Base-by-base conservation (phyloP, 1,139 yeast genomes). In the Pneumocystis oryctolagi region DNA sequence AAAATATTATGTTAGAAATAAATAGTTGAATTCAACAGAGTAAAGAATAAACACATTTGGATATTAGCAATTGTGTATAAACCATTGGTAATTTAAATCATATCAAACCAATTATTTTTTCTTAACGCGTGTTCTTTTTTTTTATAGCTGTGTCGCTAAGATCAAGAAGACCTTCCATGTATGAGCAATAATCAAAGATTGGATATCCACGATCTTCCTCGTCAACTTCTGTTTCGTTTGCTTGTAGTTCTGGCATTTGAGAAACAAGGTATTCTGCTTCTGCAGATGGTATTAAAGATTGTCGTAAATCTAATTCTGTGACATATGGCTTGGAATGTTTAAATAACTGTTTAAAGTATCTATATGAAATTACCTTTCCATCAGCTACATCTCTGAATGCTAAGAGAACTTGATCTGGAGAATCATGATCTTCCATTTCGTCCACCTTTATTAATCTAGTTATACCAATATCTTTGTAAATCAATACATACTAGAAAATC, bases 381-480 rank as follows among this genome's bases (percentile, higher is more conserved):
- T 71, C 72, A 2, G 78, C 76, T 62, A 76, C 73, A 32, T 75
- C 78, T 59, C 71, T 69, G 67, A 76, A 75, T 35, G 78, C 74
- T 62, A 73, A 73, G 60, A 71, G 69, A 1, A 76, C 77, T 66
- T 76, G 79, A 63, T 73, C 76, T 4, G 76, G 71, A 6, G 76
- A 72, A 59, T 73, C 74, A 62, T 74, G 76, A 64, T 76, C 79
- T 61, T 75, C 77, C 8, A 76, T 72, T 18, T 72, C 76, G 47
- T 73, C 75, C 14, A 75, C 63, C 63, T 62, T 35, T 9, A 32
- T 37, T 31, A 30, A 25, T 39, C 2, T 25, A 31, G n/a, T 30
- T 20, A 28, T 25, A 6, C 20, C 5, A 25, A 30, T 16, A n/a
- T 28, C 12, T 6, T 25, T 28, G 37, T 16, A n/a, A 18, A 20